Evolutionary conservation across 164 flowering plant species (phyloP).

Genomic region (Dillenia turbinata): DNA sequence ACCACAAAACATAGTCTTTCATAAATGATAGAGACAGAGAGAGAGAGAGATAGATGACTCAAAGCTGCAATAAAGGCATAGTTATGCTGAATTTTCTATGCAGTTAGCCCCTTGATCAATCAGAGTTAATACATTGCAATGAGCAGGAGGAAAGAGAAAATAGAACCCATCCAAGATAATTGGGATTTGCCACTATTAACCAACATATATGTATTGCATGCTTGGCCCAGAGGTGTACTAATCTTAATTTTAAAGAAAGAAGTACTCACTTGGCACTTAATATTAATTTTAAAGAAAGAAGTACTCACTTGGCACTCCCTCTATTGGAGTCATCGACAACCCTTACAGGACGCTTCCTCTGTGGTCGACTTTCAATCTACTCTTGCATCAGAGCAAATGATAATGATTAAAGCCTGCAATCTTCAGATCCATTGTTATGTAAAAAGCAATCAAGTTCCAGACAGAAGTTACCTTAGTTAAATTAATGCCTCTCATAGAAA

Average conservation of each 20-base stretch:
- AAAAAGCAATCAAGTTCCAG: neutral
- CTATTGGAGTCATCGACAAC: slow-evolving; percentile 80
- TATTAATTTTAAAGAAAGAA: neutral
- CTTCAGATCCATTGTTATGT: neutral
- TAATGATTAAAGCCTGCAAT: neutral
- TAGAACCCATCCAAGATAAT: no score
- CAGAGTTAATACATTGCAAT: no score
- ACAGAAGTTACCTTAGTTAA: slow-evolving; percentile 67
- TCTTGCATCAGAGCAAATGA: slow-evolving; percentile 9
- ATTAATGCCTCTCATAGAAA: slow-evolving; percentile 78
- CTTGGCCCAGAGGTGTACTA: no score
- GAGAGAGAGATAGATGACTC: no score
- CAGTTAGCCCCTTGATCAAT: no score
- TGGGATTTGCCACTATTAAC: no score
- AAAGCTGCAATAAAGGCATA: no score
- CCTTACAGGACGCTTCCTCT: slow-evolving; percentile 67
- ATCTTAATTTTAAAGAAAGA: neutral
- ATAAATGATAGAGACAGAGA: no score
- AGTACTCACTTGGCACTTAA: neutral
- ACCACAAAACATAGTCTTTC: no score
- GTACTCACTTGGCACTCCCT: slow-evolving; percentile 81
- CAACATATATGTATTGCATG: no score
- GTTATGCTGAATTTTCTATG: no score
- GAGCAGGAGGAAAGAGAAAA: no score
- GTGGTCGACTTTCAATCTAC: slow-evolving; percentile 97